These are phyloP conservation scores for Populus nigra DNA, from an alignment of 345 rosid genomes.

Conservation along the genomic window DNA sequence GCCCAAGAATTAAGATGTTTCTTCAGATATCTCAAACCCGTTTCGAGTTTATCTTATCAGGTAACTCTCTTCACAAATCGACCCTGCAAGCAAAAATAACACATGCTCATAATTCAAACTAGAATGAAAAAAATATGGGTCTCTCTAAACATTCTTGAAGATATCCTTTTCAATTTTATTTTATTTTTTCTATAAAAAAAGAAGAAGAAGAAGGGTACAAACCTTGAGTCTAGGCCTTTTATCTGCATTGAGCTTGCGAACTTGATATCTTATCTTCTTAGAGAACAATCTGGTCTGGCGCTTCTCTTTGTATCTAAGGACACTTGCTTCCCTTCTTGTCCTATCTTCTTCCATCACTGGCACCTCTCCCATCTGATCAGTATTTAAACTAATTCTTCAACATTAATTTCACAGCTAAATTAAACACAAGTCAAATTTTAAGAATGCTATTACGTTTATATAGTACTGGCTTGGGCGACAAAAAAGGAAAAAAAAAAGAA, in stretches of 20 bases:
- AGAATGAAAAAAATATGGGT: no score
- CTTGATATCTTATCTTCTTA: conserved; percentile 80
- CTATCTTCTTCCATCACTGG: conserved; percentile 68
- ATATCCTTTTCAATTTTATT: neutral
- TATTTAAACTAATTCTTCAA: neutral
- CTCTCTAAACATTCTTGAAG: no score
- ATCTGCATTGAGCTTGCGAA: conserved; percentile 75
- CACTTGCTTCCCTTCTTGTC: conserved; percentile 74
- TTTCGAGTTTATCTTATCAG: conserved; percentile 1
- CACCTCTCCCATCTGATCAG: conserved; percentile 57
- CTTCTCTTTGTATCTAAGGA: conserved; percentile 73
- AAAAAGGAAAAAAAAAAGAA: neutral
- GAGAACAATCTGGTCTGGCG: conserved; percentile 63
- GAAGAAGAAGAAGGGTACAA: neutral
- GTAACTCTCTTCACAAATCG: conserved; percentile 50
- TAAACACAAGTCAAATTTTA: neutral
- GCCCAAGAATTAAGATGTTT: conserved; percentile 15
- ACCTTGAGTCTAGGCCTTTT: conserved; percentile 81
- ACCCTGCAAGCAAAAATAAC: conserved; percentile 41
- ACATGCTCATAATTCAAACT: neutral
- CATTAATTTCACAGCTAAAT: neutral
- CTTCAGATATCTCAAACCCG: conserved; percentile 20
- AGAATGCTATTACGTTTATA: neutral
- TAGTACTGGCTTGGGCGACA: no score
- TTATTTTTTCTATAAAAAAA: neutral